Base-by-base conservation (phyloP, 176 grass and related monocot species). In the Oryza longistaminata region DNA sequence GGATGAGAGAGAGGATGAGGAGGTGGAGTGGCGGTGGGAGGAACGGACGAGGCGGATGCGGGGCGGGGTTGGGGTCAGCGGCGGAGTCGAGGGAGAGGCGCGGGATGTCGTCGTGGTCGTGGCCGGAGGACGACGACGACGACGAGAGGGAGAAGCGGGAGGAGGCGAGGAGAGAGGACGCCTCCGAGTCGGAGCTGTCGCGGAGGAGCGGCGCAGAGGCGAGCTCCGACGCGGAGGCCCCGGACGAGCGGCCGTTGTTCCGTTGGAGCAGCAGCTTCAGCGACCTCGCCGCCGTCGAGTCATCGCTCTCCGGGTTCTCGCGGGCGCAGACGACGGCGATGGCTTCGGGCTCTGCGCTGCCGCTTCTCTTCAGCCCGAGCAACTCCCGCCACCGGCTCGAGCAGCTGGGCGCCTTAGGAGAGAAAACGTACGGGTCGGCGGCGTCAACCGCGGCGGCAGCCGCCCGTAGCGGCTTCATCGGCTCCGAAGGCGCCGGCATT, bases 391-490 rank as follows among this genome's bases (percentile, higher is more conserved):
- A 98, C 80, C 93, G 93, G 77, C 91, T 95, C 2, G 93, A 92
- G 70, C 96, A 98, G 72, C 93, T 92, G 26, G 96, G 96, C 22
- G 96, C 96, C 79, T 95, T 93, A 11, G 96, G 96, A 14, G 96
- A 98, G 89, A 98, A 98, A 55, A 87, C 87, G 80, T 95, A 95
- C 2, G 89, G 89, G 75, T 98, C 93, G 1, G 74, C 24, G 1
- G 78, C 85, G 0, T 78, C 44, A 0, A 68, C 52, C 33, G 81
- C 64, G 4, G 78, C 76, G 0, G 73, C 83, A 0, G 84, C 74
- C 0, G 55, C 45, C 0, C 93, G 86, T 80, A 85, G 68, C 2
- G 84, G 67, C 49, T 80, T 95, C 40, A 90, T 81, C 14, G 66
- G 74, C 78, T 86, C 91, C 34, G 90, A 52, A 5, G 66, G 24